Conservation (phyloP, 2,329 filamentous ascomycete genomes). For the Teratosphaeria nubilosa region DNA sequence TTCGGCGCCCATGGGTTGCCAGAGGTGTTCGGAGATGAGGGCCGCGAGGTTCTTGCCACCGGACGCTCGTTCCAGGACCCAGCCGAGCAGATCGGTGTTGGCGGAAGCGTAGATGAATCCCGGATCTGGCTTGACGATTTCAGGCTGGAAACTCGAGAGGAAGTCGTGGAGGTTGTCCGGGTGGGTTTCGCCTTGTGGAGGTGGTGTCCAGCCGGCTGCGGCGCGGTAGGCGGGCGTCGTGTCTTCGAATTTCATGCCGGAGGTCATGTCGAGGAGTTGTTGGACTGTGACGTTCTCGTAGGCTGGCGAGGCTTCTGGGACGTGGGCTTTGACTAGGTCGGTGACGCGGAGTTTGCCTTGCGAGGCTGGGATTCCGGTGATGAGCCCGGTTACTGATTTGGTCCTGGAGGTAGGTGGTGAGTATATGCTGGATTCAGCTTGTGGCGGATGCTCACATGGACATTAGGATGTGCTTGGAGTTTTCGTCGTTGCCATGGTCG, state of each 20-base stretch:
- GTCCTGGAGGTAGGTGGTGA: slow-evolving; percentile 1
- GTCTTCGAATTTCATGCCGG: slow-evolving; percentile 11
- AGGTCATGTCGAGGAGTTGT: slow-evolving; percentile 15
- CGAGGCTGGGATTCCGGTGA: slow-evolving; percentile 11
- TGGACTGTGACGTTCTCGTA: slow-evolving; percentile 12
- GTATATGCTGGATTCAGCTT: not conserved
- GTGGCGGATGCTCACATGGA: slow-evolving; percentile 5
- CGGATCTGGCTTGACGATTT: slow-evolving; percentile 2
- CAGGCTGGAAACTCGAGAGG: slow-evolving; percentile 9
- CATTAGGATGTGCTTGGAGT: slow-evolving; percentile 16
- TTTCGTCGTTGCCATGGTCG: slow-evolving; percentile 9
- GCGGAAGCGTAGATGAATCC: slow-evolving; percentile 14
- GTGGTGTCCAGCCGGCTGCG: slow-evolving; percentile 9
- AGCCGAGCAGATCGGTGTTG: slow-evolving; percentile 17
- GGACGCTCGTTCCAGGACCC: slow-evolving; percentile 13
- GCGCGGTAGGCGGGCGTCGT: slow-evolving; percentile 12
- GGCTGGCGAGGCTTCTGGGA: slow-evolving; percentile 9
- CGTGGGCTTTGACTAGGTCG: slow-evolving; percentile 10
- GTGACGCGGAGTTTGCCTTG: slow-evolving; percentile 11
- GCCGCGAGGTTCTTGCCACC: slow-evolving; percentile 10
- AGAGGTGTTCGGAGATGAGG: slow-evolving; percentile 11
- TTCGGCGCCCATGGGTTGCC: slow-evolving; percentile 17
- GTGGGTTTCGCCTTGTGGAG: slow-evolving; percentile 4
- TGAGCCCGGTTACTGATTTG: slow-evolving; percentile 14
- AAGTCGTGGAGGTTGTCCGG: slow-evolving; percentile 10